These are phyloP conservation scores for Solanum sejunctum DNA, from an alignment of 257 asterid species.

Conservation along the genomic window DNA sequence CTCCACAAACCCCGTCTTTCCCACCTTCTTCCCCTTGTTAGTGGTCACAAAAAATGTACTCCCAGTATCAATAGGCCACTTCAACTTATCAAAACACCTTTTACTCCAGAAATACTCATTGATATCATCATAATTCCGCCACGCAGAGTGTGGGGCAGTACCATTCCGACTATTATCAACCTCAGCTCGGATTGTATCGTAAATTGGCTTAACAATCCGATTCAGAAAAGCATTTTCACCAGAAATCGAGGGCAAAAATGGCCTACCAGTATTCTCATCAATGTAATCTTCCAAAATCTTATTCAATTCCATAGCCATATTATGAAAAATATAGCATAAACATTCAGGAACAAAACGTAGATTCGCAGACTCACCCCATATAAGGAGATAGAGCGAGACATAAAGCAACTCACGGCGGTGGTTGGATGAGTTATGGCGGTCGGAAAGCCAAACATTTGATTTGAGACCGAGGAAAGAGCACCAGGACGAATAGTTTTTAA, in stretches of 20 bases:
- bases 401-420: constrained; percentile 85
- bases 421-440: constrained; percentile 41
- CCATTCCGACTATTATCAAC: constrained; percentile 79
- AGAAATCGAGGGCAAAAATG: constrained; percentile 70
- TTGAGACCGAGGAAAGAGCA: constrained; percentile 68
- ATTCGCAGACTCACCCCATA: constrained; percentile 99
- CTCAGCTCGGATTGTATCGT: constrained; percentile 68
- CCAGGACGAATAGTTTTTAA: constrained; percentile 73
- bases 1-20: constrained; percentile 97
- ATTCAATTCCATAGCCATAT: constrained; percentile 92
- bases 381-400: constrained; percentile 64
- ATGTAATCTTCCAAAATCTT: constrained; percentile 83
- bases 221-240: constrained; percentile 74
- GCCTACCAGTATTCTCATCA: constrained; percentile 92
- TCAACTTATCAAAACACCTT: constrained; percentile 85
- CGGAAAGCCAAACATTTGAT: constrained; percentile 75
- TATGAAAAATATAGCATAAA: constrained; percentile 66
- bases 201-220: constrained; percentile 73
- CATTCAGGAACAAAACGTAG: constrained; percentile 87
- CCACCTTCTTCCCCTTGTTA: constrained; percentile 69
- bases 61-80: constrained; percentile 85
- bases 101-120: constrained; percentile 96
- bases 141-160: constrained; percentile 92
- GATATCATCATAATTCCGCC: constrained; percentile 95
- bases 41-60: constrained; percentile 82